These are phyloP conservation scores for Backusella tuberculispora DNA, from an alignment of 192 early-diverging fungal genomes.

Conservation along the genomic window DNA sequence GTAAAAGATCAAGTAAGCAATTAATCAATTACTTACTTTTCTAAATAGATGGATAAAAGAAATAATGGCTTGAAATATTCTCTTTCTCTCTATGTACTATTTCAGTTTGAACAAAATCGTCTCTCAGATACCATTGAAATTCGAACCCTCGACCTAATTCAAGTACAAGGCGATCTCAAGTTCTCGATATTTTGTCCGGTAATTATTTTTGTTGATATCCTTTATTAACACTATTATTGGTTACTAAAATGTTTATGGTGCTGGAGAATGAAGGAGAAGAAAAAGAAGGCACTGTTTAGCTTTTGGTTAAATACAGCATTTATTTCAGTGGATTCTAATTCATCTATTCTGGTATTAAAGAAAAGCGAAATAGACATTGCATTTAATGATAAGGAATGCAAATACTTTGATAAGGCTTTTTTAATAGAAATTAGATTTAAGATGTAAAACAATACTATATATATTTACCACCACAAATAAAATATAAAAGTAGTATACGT, in stretches of 20 bases:
- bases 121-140: neutral
- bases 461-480: neutral
- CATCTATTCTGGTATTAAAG: conserved; percentile 20
- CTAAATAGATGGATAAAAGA: neutral
- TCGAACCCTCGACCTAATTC: neutral
- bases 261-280: neutral
- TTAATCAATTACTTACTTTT: neutral
- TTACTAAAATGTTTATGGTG: neutral
- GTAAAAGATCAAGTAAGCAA: neutral
- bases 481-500: neutral
- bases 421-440: conserved; percentile 17
- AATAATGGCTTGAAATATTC: neutral
- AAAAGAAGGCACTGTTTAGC: conserved; percentile 42
- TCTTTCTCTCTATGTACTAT: neutral
- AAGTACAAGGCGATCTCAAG: neutral
- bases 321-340: conserved; percentile 9
- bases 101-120: neutral
- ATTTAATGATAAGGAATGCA: conserved; percentile 40
- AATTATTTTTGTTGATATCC: neutral
- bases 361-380: conserved; percentile 49
- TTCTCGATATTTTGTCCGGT: neutral
- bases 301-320: conserved; percentile 56
- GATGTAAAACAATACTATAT: neutral
- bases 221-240: neutral
- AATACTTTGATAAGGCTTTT: conserved; percentile 43